Base-by-base conservation (phyloP, 768 basidiomycete genomes). In the Hygrocybe coccinea region DNA sequence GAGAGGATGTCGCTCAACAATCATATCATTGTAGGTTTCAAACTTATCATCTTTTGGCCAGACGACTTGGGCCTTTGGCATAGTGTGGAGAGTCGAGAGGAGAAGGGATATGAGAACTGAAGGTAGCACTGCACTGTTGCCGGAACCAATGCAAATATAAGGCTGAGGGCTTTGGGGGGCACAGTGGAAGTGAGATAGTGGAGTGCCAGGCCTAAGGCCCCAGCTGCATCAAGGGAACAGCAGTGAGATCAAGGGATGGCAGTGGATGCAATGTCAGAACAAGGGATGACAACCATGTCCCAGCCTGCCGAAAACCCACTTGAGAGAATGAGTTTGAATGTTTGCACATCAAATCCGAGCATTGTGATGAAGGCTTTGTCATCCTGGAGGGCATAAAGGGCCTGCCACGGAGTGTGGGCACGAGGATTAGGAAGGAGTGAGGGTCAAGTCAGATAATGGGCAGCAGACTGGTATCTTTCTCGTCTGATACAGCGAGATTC, bases 141-240 rank as follows among this genome's bases (percentile, higher is more conserved):
- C 10, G 76, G 76, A 11, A 74, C 66, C 5, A 79, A 60, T 1
- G 74, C 75, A 59, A 80, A 81, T 7, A 79, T 77, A 47, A 78
- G 72, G 52, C 73, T 69, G 1, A 79, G 64, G 22, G 62, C 68
- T 22, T 70, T 60, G 34, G 78, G 69, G 1, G 50, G 64, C 70
- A 79, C 77, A 0, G 74, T 62, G 0, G 78, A 80, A n/a, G 59
- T 63, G 5, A 79, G 62, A 36, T 69, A 77, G 50, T 80, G 76
- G 1, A 79, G 67, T 0, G 67, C 52, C 0, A 79, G 69, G 1
- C 77, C 74, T 1, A 79, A 65, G 0, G 68, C 76, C 2, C 77
- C 75, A 22, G 66, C 67, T 22, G 71, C 76, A 69, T 75, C 67
- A 2, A 78, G 64, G 0, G 75, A 77, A 0, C 66, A 62, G 0